Base-by-base conservation (phyloP, 2,329 filamentous ascomycete species). In the Colletotrichum lindemuthianum region DNA sequence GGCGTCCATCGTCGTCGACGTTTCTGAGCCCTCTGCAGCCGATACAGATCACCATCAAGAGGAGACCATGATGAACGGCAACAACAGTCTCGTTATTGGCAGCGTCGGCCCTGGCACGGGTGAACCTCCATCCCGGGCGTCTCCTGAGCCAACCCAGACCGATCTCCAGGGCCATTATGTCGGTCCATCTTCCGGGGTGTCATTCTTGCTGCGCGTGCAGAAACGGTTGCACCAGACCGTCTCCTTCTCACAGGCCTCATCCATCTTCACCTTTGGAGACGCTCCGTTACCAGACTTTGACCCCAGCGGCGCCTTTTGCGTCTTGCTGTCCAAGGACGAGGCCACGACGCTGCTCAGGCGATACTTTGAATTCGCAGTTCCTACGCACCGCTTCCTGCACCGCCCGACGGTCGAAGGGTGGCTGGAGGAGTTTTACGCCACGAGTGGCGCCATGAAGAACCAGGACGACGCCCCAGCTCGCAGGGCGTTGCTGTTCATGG, bases 311-410 rank as follows among this genome's bases (percentile, higher is more conserved):
- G 60, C 60, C 6, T 75, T 76, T 36, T 78, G 79, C 70, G 69
- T 79, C 69, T 66, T 85, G 70, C 75, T 79, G 34, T 65, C 82
- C 47, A 74, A 76, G 47, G 74, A 77, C 7, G 75, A 74, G 34
- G 72, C 72, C 4, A 67, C 72, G 45, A 69, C 68, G 1, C 45
- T 87, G 15, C 74, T 87, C 2, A 77, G 80, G 39, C 73, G 83
- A 6, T 87, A 87, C 63, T 87, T 87, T 69, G 84, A 86, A 58
- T 85, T 84, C 68, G 84, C 84, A 1, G 83, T 85, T 60, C 83
- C 85, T 2, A 86, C 84, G 0, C 84, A 87, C 68, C 78, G 84
- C 0, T 86, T 86, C 63, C 70, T 87, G 7, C 84, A 86, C 69
- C 75, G 84, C 3, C 81, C 82, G 0, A 83, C 79, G 0, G 79